A percentile compares a stretch with the other conserved stretches of the same genome.
Evolutionary conservation across 352 stramenopile species (phyloP).

Genomic region (Globisporangium apiculatum): DNA sequence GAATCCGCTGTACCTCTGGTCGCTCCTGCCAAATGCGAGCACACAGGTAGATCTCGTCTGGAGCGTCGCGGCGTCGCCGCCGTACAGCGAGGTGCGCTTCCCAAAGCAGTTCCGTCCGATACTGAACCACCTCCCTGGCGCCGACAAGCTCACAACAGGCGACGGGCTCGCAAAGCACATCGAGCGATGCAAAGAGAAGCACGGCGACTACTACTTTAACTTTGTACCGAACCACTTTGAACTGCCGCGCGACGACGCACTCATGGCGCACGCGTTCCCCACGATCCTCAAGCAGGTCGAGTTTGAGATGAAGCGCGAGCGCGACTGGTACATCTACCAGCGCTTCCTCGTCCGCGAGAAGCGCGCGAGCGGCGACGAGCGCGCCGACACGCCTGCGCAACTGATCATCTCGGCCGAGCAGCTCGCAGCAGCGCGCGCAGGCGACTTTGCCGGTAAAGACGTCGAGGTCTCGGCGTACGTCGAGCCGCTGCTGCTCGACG

Average conservation of each 20-base stretch:
- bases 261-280: conserved; percentile 37
- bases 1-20: conserved; percentile 27
- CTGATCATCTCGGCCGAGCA: conserved; percentile 46
- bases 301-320: conserved; percentile 40
- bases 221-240: conserved; percentile 52
- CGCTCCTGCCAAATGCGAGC: conserved; percentile 30
- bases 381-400: conserved; percentile 12
- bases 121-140: conserved; percentile 68
- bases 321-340: conserved; percentile 47
- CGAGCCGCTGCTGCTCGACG: conserved; percentile 80
- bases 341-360: conserved; percentile 55
- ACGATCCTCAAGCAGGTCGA: conserved; percentile 39
- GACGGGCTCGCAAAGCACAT: conserved; percentile 47
- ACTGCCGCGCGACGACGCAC: conserved; percentile 50
- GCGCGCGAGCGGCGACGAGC: conserved; percentile 26
- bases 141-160: conserved; percentile 31
- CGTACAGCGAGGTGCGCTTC: conserved; percentile 33
- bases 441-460: conserved; percentile 36
- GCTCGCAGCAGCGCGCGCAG: conserved; percentile 32
- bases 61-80: conserved; percentile 24
- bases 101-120: conserved; percentile 35
- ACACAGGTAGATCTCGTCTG: conserved; percentile 64
- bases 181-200: conserved; percentile 28
- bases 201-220: conserved; percentile 64
- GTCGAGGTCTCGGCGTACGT: conserved; percentile 72